Evolutionary conservation across 2,329 filamentous ascomycete species (phyloP).

Genomic region (Alternaria sp.): DNA sequence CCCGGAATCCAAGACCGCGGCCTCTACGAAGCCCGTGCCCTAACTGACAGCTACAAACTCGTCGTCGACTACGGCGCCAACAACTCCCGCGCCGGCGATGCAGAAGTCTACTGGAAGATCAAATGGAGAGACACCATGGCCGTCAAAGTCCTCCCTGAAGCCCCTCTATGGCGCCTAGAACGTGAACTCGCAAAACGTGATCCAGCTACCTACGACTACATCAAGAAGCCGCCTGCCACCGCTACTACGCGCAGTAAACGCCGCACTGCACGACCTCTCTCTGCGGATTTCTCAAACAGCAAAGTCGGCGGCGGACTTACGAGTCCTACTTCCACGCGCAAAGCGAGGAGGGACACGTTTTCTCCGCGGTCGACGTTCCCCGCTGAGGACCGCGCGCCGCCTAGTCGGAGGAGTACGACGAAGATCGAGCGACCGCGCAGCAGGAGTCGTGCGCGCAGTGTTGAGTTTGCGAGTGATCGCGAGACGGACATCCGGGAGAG

Average conservation of each 20-base stretch:
- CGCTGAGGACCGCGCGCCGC: conserved; percentile 15
- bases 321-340: conserved; percentile 5
- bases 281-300: conserved; percentile 20
- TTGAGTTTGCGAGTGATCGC: conserved; percentile 34
- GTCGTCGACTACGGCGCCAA: conserved; percentile 51
- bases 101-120: conserved; percentile 54
- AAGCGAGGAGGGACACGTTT: conserved; percentile 28
- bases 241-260: conserved; percentile 22
- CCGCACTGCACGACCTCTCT: conserved; percentile 16
- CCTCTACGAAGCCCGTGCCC: conserved; percentile 52
- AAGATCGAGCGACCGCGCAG: conserved; percentile 23
- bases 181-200: conserved; percentile 52
- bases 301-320: conserved; percentile 8
- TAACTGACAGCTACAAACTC: conserved; percentile 57
- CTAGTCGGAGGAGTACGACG: conserved; percentile 13
- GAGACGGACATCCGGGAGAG: conserved; percentile 40
- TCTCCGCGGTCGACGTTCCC: conserved; percentile 30
- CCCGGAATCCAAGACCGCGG: conserved; percentile 55
- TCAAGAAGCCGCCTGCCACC: conserved; percentile 45
- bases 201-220: conserved; percentile 50
- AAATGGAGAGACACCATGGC: conserved; percentile 45
- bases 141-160: conserved; percentile 52
- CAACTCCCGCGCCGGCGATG: conserved; percentile 34
- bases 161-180: conserved; percentile 54
- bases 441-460: conserved; percentile 27